Base-by-base conservation (phyloP, 129 eudicot species). In the Sambucus nigra region DNA sequence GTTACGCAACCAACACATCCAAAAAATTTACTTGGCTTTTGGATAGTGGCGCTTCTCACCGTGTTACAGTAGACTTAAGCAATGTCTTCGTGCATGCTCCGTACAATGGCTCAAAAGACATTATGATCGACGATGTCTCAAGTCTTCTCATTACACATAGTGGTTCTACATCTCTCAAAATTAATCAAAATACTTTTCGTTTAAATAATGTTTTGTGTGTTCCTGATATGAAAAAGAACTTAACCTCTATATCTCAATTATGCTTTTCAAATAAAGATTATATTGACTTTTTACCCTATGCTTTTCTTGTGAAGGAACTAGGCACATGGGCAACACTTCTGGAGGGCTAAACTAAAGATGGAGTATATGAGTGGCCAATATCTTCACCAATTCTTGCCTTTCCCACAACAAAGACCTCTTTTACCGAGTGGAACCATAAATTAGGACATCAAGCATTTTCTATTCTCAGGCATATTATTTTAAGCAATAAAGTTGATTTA, bases 231-330 rank as follows among this genome's bases (percentile, higher is more conserved):
- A 44, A 42, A 42, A 42, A 42, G 13, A 42, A 42, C 3, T 14
- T 16, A 5, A 42, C 13, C n/a, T 42, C 49, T 5, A 44, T 44
- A 6, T 44, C 49, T 7, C 4, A 44, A 3, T 44, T 44, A 0
- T 15, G 49, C 14, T 1, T 4, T 17, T 12, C 49, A 7, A 44
- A 44, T 15, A 44, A 44, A 6, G 17, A 4, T 44, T 44, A 12
- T 12, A 44, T 44, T 44, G 49, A 44, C 8, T 44, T 44, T 16
- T 7, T 15, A 44, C 49, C 49, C n/a, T 7, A 7, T 0, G 0
- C 49, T 44, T 44, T 44, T 44, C 17, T 44, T 17, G 49, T 44
- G 49, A 44, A 44, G 49, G 49, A 44, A 7, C 49, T 44, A 12
- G 5, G 49, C 17, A 44, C 49, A 15, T 0, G 49, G 49, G 19